Percentiles rank a stretch among this genome's conserved stretches.
Evolutionary conservation across 495 filamentous ascomycete genomes (phyloP).

Genomic region (Penicillium canariense): DNA sequence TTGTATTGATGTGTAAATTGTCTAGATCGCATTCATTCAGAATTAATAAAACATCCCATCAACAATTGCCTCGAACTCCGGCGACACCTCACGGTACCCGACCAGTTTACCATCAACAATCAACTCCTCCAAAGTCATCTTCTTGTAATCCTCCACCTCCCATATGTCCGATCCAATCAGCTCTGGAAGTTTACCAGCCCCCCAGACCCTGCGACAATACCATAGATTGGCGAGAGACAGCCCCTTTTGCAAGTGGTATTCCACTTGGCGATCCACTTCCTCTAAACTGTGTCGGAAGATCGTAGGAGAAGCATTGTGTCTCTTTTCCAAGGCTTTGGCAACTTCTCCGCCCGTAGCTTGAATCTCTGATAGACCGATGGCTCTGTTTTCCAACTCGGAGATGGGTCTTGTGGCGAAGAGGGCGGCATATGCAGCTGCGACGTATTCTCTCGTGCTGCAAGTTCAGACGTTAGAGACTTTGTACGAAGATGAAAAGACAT

Average conservation of each 20-base stretch:
- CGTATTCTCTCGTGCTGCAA: slow-evolving; percentile 19
- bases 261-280: slow-evolving; percentile 8
- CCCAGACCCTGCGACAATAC: slow-evolving; percentile 22
- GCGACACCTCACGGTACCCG: neutral
- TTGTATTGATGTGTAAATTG: no score
- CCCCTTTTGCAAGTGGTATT: neutral
- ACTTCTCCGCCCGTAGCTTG: slow-evolving; percentile 17
- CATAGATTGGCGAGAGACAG: slow-evolving; percentile 5
- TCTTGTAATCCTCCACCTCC: slow-evolving; percentile 2
- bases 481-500: slow-evolving; percentile 6
- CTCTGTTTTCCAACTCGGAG: slow-evolving; percentile 3
- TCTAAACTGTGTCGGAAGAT: slow-evolving; percentile 11
- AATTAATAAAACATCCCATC: neutral
- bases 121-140: slow-evolving; percentile 8
- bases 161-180: slow-evolving; percentile 10
- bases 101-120: slow-evolving; percentile 1
- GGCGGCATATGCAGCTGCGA: slow-evolving; percentile 16
- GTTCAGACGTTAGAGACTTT: neutral
- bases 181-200: slow-evolving; percentile 10
- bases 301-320: slow-evolving; percentile 1
- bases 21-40: no score
- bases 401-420: slow-evolving; percentile 22
- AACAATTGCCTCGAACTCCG: neutral
- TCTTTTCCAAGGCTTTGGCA: slow-evolving; percentile 8
- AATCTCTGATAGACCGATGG: slow-evolving; percentile 17